Evolutionary conservation across 768 basidiomycete genomes (phyloP).

Genomic region (Lentinula boryana): DNA sequence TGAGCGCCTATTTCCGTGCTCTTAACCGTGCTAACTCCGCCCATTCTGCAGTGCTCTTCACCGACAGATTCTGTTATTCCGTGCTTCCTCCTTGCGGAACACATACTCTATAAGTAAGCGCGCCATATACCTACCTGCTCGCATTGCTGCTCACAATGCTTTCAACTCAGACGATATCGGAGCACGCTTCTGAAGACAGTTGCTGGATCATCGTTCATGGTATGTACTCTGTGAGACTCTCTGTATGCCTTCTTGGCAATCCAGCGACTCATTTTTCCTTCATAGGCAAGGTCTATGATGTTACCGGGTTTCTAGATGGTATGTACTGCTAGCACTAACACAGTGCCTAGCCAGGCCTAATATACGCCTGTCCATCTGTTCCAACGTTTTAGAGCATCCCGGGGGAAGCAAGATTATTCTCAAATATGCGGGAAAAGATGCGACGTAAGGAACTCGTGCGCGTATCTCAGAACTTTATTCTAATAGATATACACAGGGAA

Average conservation of each 20-base stretch:
- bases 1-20: background rate
- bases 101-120: background rate
- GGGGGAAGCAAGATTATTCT: conserved; percentile 83
- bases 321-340: conserved; percentile 9
- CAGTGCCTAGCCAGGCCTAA: background rate
- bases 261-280: background rate
- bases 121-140: background rate
- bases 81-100: background rate
- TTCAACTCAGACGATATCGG: conserved; percentile 43
- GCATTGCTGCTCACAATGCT: conserved; percentile 13
- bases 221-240: conserved; percentile 18
- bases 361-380: background rate
- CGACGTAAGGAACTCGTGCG: conserved; percentile 50
- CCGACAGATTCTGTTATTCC: background rate
- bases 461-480: background rate
- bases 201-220: conserved; percentile 88
- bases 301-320: conserved; percentile 74
- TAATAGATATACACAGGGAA: conserved; percentile 29
- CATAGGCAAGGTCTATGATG: conserved; percentile 69
- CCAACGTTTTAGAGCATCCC: conserved; percentile 47
- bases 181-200: conserved; percentile 52
- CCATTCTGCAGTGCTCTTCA: background rate
- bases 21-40: background rate
- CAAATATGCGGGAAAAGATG: conserved; percentile 87
- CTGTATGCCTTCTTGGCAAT: background rate